These are phyloP conservation scores for Saccharomycopsis sp. DNA, from an alignment of 805 yeast genomes.

Conservation along the genomic window DNA sequence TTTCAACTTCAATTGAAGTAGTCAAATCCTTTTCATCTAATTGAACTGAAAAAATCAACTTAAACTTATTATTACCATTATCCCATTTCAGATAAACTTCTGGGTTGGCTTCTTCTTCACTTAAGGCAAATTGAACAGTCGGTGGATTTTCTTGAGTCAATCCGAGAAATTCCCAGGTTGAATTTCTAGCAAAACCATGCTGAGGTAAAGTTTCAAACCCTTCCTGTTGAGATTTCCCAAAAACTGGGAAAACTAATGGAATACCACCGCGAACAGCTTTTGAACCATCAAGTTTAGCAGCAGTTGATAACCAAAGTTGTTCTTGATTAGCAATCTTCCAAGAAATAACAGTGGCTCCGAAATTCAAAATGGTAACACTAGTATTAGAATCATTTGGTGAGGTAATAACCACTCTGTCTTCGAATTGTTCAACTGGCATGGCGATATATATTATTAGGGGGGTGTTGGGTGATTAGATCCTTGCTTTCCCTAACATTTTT, in stretches of 20 bases:
- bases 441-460: too few species aligned
- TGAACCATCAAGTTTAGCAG: constrained; percentile 81
- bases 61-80: constrained; percentile 53
- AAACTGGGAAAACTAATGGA: constrained; percentile 91
- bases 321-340: constrained; percentile 70
- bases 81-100: constrained; percentile 52
- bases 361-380: constrained; percentile 58
- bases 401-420: constrained; percentile 6
- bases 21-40: constrained; percentile 47
- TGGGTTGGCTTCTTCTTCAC: constrained; percentile 69
- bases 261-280: constrained; percentile 97
- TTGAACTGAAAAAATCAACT: constrained; percentile 59
- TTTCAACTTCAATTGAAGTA: constrained; percentile 68
- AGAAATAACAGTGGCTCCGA: constrained; percentile 81
- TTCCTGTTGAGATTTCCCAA: constrained; percentile 58
- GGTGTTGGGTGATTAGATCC: too few species aligned
- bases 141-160: constrained; percentile 62
- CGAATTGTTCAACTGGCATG: background rate
- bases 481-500: too few species aligned
- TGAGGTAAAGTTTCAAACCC: constrained; percentile 67
- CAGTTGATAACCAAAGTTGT: constrained; percentile 72
- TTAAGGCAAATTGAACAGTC: constrained; percentile 81
- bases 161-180: constrained; percentile 90
- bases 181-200: constrained; percentile 91
- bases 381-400: constrained; percentile 30